Base-by-base conservation (phyloP, 2,329 filamentous ascomycete genomes). In the Hymenotorrendiella dingleyae region DNA sequence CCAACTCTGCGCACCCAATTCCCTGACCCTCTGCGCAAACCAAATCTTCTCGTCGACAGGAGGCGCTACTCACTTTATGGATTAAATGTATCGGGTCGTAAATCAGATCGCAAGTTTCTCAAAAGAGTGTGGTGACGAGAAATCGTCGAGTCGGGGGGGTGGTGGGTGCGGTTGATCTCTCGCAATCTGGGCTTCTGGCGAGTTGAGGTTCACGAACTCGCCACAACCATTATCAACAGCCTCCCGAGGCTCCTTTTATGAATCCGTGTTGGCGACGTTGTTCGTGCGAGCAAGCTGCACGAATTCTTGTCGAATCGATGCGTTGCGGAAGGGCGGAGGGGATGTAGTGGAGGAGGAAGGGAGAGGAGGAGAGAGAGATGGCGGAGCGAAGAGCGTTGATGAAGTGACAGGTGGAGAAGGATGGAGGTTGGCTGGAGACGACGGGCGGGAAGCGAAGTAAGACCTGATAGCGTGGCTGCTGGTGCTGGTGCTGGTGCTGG, bases 71-170 rank as follows among this genome's bases (percentile, higher is more conserved):
- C 58, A 61, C 59, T 48, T 50, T 39, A 43, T 49, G 36, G 48
- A 54, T 60, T 57, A 55, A n/a, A 46, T 43, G 45, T 48, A 55
- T 48, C 45, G 33, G 43, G 22, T 52, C 45, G 52, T 48, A 51
- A 49, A 52, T 36, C 33, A 32, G 43, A 52, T 47, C 37, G 50
- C 47, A 35, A 17, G 37, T 34, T 40, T 45, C 51, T 55, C 50
- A 59, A 62, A 62, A 35, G 60, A 62, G 58, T 58, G 60, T 61
- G 47, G 58, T 60, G 59, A 61, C 59, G 59, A 61, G 49, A 59
- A 54, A 41, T 60, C 57, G 57, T 57, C 57, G 43, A 29, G 44
- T 42, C 44, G 42, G 35, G 40, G 33, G 35, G 40, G 45, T 42
- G 42, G 46, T 22, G 52, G 40, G 37, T 12, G 36, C 19, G 30